Conservation (phyloP, 805 yeast genomes). For the Kodamaea kaohsiungensis region DNA sequence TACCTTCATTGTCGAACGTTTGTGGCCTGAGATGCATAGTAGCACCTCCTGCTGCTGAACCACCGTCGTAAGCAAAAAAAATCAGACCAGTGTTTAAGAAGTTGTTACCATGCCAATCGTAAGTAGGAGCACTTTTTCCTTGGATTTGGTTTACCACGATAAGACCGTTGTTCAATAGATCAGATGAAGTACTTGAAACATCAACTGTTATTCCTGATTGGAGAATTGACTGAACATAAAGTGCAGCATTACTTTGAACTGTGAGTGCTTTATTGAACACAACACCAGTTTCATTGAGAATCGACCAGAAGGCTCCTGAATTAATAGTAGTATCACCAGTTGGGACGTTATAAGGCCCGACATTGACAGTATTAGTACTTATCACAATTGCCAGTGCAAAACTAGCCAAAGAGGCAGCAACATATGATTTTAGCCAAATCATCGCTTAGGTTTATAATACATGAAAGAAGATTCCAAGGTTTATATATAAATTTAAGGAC, state of each 20-base stretch:
- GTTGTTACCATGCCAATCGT: constrained; percentile 1
- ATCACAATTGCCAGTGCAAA: not conserved
- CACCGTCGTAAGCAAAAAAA: constrained; percentile 12
- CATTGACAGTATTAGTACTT: not conserved
- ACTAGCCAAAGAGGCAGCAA: not conserved
- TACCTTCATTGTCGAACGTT: constrained; percentile 18
- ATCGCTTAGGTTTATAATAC: not conserved
- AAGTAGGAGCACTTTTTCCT: constrained; percentile 11
- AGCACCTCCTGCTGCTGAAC: constrained; percentile 5
- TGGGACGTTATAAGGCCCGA: not conserved
- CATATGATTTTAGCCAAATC: not conserved
- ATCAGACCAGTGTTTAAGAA: constrained; percentile 12
- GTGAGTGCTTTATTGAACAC: constrained; percentile 13
- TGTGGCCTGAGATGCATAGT: not conserved
- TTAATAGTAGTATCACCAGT: constrained; percentile 11
- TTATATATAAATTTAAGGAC: not conserved
- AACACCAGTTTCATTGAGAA: constrained; percentile 14
- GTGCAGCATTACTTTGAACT: constrained; percentile 16
- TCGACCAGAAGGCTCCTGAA: constrained; percentile 18
- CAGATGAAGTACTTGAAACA: constrained; percentile 8
- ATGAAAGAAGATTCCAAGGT: not conserved
- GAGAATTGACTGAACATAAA: constrained; percentile 13
- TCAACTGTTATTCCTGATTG: constrained; percentile 9
- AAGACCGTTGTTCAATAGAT: constrained; percentile 19
- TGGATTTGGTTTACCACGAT: constrained; percentile 15